Conservation (phyloP, 2,329 filamentous ascomycete species). For the Capronia coronata region DNA sequence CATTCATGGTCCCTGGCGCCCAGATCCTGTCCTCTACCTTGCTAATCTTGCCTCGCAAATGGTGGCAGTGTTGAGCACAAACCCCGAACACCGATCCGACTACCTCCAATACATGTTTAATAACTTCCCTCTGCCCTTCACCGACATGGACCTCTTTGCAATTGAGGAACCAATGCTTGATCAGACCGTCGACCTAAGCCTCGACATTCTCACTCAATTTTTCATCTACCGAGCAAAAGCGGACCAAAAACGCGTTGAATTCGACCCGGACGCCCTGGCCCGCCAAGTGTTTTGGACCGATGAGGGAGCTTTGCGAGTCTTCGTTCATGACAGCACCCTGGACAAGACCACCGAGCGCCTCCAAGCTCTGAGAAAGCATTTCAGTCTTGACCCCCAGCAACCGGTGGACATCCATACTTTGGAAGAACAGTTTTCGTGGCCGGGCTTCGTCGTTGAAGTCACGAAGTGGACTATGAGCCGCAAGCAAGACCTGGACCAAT, state of each 20-base stretch:
- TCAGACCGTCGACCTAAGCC: constrained; percentile 43
- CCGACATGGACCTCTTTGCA: constrained; percentile 22
- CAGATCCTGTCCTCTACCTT: constrained; percentile 37
- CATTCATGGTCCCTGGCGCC: constrained; percentile 31
- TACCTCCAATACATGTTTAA: constrained; percentile 16
- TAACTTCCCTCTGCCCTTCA: constrained; percentile 17
- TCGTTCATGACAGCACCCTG: not conserved
- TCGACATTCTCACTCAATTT: constrained; percentile 52
- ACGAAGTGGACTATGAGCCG: constrained; percentile 39
- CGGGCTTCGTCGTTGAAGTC: constrained; percentile 40
- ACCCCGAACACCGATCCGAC: not conserved
- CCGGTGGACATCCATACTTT: constrained; percentile 41
- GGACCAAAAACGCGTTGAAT: constrained; percentile 31
- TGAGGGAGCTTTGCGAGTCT: constrained; percentile 7
- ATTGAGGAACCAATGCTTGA: constrained; percentile 33
- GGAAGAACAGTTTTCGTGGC: constrained; percentile 45
- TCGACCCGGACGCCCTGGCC: constrained; percentile 39
- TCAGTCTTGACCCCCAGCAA: constrained; percentile 33
- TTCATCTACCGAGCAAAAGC: constrained; percentile 42
- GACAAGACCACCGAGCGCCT: constrained; percentile 3
- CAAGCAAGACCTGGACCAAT: constrained; percentile 12
- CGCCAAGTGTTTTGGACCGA: constrained; percentile 38
- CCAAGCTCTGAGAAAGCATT: constrained; percentile 17
- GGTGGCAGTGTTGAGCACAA: constrained; percentile 29
- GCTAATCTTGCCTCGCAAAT: constrained; percentile 43